Evolutionary conservation across 768 basidiomycete genomes (phyloP).

Genomic region (Leccinum aurantiacum): DNA sequence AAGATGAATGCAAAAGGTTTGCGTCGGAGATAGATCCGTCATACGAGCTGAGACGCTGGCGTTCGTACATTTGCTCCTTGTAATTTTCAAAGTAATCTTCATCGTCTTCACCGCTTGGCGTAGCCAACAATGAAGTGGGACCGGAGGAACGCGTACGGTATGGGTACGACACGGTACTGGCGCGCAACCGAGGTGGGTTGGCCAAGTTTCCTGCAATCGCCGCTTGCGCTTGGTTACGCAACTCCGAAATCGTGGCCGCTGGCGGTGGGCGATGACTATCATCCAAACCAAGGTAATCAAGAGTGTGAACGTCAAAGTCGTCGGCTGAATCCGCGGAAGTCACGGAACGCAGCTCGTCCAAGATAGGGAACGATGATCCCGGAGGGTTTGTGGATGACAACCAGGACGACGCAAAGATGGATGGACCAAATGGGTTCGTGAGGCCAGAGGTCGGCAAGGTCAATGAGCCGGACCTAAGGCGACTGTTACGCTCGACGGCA

Average conservation of each 20-base stretch:
- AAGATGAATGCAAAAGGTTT: too few species aligned
- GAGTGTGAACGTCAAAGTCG: slow-evolving; percentile 88
- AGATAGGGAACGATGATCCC: slow-evolving; percentile 57
- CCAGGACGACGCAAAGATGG: slow-evolving; percentile 87
- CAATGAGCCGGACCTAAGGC: slow-evolving; percentile 89
- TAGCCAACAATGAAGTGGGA: slow-evolving; percentile 60
- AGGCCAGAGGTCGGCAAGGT: slow-evolving; percentile 78
- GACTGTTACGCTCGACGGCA: slow-evolving; percentile 66
- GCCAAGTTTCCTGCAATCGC: too few species aligned
- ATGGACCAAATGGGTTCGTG: slow-evolving; percentile 82
- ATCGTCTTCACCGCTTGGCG: slow-evolving; percentile 66
- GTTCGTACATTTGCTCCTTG: slow-evolving; percentile 43
- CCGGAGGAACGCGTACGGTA: slow-evolving; percentile 73
- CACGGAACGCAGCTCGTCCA: slow-evolving; percentile 82
- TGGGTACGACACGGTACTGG: too few species aligned
- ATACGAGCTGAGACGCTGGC: slow-evolving; percentile 62
- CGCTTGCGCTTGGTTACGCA: slow-evolving; percentile 86
- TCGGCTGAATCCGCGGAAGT: slow-evolving; percentile 82
- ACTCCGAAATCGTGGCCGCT: slow-evolving; percentile 84
- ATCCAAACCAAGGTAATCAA: slow-evolving; percentile 95
- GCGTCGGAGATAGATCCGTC: slow-evolving; percentile 52
- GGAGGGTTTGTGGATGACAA: slow-evolving; percentile 60
- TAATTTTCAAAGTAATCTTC: slow-evolving; percentile 73
- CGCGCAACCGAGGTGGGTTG: too few species aligned
- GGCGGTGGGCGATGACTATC: slow-evolving; percentile 71